Conservation (phyloP, 2,329 filamentous ascomycete species). For the Colletotrichum neosansevieriae region DNA sequence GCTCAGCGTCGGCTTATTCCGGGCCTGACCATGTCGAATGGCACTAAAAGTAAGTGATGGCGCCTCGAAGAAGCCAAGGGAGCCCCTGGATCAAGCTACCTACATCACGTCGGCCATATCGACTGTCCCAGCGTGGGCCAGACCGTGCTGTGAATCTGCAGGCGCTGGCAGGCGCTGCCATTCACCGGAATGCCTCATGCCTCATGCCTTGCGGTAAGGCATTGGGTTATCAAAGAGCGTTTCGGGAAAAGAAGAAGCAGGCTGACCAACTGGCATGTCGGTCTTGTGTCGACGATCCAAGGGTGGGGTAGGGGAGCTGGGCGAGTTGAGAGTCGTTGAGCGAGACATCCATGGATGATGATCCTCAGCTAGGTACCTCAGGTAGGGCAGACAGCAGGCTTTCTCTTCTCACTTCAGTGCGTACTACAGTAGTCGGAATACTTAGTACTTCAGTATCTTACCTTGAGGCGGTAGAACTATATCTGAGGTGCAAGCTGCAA, state of each 20-base stretch:
- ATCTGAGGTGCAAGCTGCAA: neutral
- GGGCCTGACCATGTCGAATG: neutral
- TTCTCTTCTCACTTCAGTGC: too few species aligned
- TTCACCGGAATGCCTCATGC: neutral
- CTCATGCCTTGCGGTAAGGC: neutral
- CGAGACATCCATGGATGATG: too few species aligned
- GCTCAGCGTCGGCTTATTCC: neutral
- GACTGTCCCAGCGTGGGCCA: neutral
- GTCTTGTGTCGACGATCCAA: neutral
- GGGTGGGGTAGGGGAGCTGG: neutral
- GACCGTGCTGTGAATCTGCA: neutral
- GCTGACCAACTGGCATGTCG: neutral
- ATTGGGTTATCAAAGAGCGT: neutral
- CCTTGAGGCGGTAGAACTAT: too few species aligned
- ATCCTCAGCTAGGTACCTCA: too few species aligned
- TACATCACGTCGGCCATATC: slow-evolving; percentile 3
- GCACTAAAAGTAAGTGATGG: slow-evolving; percentile 3
- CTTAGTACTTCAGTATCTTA: neutral
- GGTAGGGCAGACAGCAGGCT: too few species aligned
- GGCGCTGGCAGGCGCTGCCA: neutral
- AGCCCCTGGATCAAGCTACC: slow-evolving; percentile 1
- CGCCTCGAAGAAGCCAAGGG: slow-evolving; percentile 22
- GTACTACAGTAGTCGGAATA: neutral
- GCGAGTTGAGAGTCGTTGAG: neutral
- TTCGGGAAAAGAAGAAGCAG: slow-evolving; percentile 7